Base-by-base conservation (phyloP, 306 rosid species). In the Sindora glabra region DNA sequence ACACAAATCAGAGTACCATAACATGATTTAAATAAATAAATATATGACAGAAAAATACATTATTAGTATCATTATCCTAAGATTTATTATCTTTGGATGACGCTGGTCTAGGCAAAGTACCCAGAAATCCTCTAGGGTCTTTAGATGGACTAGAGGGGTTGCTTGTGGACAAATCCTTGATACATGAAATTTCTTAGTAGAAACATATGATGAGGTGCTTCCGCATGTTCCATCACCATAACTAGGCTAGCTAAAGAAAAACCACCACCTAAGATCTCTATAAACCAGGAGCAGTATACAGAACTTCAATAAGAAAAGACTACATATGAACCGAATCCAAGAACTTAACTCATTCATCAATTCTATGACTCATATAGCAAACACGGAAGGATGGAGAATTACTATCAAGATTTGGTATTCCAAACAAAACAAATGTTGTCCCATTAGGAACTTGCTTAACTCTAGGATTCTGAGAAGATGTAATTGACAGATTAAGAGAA, bases 161-260 rank as follows among this genome's bases (percentile, higher is more conserved):
- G 97, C 59, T 46, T 70, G 59, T 79, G 96, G 44, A 87, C 74
- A 14, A 91, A 83, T 51, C 92, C 92, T 67, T 91, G 97, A 67
- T 96, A 91, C 95, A 87, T 87, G 64, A 91, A 87, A 76, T 83
- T 87, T 72, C 97, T 77, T 71, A 91, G 72, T 54, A 91, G 70
- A 83, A 87, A 96, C 97, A 91, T 87, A 74, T 91, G 97, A 83
- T 87, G 96, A 62, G 96, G 95, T 13, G 96, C 96, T 74, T 91
- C 96, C 24, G 91, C 81, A 81, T 91, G 96, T 83, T 91, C 96
- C 89, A 91, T 83, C 56, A 85, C 78, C 89, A 83, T 72, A 27
- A 91, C 96, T 42, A 91, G 79, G 85, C 89, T 91, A 64, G 96
- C 96, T 59, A 91, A 52, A 45, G 91, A 48, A 75, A 81, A 85